These are phyloP conservation scores for Perkinsus chesapeaki DNA, from an alignment of 169 alveolate species.

Conservation along the genomic window DNA sequence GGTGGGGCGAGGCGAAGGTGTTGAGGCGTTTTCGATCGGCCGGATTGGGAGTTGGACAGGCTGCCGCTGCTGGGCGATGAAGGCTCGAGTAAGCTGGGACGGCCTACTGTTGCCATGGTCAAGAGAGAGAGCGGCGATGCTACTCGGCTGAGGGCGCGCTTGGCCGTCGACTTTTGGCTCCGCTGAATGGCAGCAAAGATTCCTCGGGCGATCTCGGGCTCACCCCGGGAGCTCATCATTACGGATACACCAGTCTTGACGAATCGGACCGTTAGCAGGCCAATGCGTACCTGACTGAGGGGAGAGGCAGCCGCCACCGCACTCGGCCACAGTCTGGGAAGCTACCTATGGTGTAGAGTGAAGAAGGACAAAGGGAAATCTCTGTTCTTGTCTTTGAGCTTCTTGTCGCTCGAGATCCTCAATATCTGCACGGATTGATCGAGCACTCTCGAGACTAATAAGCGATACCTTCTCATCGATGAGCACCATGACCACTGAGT, in stretches of 20 bases:
- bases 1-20: not conserved
- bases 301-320: not conserved
- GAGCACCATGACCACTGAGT: not conserved
- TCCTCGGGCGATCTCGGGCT: not conserved
- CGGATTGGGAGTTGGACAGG: not conserved
- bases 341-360: not conserved
- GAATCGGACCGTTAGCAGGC: not conserved
- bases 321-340: not conserved
- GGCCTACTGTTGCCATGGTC: not conserved
- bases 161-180: not conserved
- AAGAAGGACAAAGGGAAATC: not conserved
- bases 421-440: not conserved
- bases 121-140: not conserved
- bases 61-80: not conserved
- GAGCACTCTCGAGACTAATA: not conserved
- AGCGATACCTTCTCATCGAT: not conserved
- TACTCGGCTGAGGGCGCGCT: not conserved
- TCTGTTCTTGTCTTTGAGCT: not conserved
- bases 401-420: not conserved
- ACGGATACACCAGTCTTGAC: not conserved
- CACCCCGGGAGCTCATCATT: not conserved
- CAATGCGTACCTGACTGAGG: not conserved
- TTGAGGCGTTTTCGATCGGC: not conserved
- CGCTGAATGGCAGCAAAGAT: not conserved
- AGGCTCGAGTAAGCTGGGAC: not conserved